Evolutionary conservation across 1,284 basidiomycete genomes (phyloP).

Genomic region (Trichosporon asahii): DNA sequence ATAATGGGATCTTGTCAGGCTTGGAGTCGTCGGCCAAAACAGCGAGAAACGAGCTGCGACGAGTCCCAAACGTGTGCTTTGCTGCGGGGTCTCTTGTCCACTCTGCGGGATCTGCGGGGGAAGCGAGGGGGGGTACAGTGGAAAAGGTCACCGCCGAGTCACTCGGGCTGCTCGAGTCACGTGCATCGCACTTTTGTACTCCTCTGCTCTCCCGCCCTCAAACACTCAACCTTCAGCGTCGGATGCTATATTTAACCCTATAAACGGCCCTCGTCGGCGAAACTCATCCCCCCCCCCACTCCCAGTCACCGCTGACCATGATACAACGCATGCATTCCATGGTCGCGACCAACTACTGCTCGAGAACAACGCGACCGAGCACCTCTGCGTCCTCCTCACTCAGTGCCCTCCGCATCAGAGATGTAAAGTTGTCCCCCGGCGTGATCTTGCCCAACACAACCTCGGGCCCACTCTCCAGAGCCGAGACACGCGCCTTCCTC

Average conservation of each 20-base stretch:
- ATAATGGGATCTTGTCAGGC: not conserved
- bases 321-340: not conserved
- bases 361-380: not conserved
- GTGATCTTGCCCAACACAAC: conserved; percentile 26
- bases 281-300: not conserved
- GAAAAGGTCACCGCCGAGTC: too few species aligned
- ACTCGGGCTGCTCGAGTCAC: too few species aligned
- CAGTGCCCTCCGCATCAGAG: conserved; percentile 12
- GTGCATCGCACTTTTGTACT: not conserved
- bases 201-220: not conserved
- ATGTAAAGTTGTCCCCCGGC: conserved; percentile 22
- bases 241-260: conserved; percentile 1
- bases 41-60: too few species aligned
- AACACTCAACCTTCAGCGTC: not conserved
- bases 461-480: conserved; percentile 12
- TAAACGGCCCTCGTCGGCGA: not conserved
- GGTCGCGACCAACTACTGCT: not conserved
- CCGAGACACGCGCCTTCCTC: conserved; percentile 15
- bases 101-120: too few species aligned
- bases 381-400: not conserved
- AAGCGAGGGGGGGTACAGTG: too few species aligned
- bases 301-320: too few species aligned
- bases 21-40: conserved; percentile 1
- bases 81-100: too few species aligned
- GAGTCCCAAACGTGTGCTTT: not conserved